Evolutionary conservation across 2,329 filamentous ascomycete genomes (phyloP).

Genomic region (Dactylellina drechsleri): DNA sequence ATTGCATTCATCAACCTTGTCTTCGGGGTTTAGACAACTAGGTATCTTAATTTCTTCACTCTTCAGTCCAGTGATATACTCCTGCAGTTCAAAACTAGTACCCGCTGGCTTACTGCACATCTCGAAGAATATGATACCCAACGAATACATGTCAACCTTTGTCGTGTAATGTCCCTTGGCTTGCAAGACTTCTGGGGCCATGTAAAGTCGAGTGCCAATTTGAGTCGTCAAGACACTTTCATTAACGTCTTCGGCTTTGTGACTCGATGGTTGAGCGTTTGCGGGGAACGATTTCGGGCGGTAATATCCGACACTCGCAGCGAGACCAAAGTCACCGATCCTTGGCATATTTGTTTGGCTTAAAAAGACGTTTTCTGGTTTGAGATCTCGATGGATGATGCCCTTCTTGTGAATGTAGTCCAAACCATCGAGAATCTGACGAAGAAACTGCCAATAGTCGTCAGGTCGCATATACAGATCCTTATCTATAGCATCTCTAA

Average conservation of each 20-base stretch:
- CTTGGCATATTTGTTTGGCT: constrained; percentile 89
- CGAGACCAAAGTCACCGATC: constrained; percentile 95
- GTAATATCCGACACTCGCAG: constrained; percentile 83
- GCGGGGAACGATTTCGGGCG: constrained; percentile 66
- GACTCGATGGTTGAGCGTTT: constrained; percentile 1
- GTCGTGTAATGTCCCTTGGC: constrained; percentile 82
- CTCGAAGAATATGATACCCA: constrained; percentile 98
- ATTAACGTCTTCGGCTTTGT: constrained; percentile 42
- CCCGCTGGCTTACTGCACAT: constrained; percentile 72
- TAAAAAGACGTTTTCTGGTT: constrained; percentile 98
- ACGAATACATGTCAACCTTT: constrained; percentile 98
- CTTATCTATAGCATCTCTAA: constrained; percentile 85
- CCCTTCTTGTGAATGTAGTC: constrained; percentile 88
- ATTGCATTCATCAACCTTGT: constrained; percentile 37
- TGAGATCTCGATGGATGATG: constrained; percentile 94
- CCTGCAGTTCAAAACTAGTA: constrained; percentile 69
- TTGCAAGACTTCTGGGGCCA: constrained; percentile 87
- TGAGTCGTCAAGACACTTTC: constrained; percentile 64
- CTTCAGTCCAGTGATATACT: constrained; percentile 58
- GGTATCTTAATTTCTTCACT: constrained; percentile 45
- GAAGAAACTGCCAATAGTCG: constrained; percentile 88
- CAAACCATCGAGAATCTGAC: constrained; percentile 89
- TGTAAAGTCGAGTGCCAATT: constrained; percentile 84
- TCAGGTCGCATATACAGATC: constrained; percentile 77
- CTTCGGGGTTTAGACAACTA: constrained; percentile 44